Conservation (phyloP, 192 early-diverging fungal species). For the Entophlyctis helioformis region DNA sequence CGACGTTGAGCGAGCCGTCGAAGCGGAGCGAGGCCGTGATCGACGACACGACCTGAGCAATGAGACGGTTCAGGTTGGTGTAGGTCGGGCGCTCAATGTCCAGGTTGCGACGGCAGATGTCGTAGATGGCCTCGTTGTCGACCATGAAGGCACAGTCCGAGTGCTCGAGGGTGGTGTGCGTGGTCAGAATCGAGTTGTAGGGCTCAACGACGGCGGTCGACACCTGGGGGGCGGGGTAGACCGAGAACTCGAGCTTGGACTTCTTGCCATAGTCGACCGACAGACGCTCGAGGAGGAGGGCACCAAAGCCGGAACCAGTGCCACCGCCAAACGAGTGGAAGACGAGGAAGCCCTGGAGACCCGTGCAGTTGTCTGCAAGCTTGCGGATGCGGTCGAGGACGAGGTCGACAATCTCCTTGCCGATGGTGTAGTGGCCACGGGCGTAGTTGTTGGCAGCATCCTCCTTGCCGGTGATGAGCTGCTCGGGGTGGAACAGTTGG, state of each 20-base stretch:
- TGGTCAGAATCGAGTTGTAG: conserved; percentile 99
- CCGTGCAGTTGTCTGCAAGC: conserved; percentile 94
- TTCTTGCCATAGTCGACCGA: conserved; percentile 99
- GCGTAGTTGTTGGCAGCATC: conserved; percentile 99
- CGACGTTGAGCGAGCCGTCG: conserved; percentile 96
- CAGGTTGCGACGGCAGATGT: conserved; percentile 96
- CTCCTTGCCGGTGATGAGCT: conserved; percentile 99
- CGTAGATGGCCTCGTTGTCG: conserved; percentile 99
- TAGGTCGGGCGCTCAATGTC: conserved; percentile 95
- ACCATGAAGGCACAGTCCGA: conserved; percentile 99
- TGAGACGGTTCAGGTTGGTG: conserved; percentile 93
- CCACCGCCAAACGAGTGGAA: conserved; percentile 99
- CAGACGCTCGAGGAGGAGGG: conserved; percentile 92
- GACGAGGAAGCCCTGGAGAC: conserved; percentile 97
- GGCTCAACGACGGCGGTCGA: conserved; percentile 96
- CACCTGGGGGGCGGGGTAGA: conserved; percentile 96
- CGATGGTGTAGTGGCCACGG: conserved; percentile 99
- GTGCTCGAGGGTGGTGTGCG: conserved; percentile 98
- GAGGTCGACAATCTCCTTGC: conserved; percentile 95
- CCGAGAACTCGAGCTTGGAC: conserved; percentile 99
- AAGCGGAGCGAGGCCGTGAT: conserved; percentile 99
- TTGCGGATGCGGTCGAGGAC: conserved; percentile 95
- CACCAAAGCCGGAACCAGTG: conserved; percentile 98
- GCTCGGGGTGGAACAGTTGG: conserved; percentile 83
- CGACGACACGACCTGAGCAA: conserved; percentile 97